Evolutionary conservation across 495 filamentous ascomycete species (phyloP).

Genomic region (Filosporella fistucella): DNA sequence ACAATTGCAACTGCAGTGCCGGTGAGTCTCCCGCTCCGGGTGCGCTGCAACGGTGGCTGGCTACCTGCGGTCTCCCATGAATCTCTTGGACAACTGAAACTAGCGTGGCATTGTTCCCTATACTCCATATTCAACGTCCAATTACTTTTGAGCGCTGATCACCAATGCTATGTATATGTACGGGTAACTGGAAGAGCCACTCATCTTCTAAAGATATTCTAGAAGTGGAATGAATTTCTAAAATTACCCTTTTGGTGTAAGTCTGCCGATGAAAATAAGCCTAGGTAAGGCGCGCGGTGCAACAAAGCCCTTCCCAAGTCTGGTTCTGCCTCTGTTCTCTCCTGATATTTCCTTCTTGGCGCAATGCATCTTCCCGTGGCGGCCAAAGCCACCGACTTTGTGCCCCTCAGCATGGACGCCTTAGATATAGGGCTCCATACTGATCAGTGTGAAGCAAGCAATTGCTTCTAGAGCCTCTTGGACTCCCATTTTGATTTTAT

Average conservation of each 20-base stretch:
- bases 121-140: no score
- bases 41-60: no score
- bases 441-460: slow-evolving; percentile 3
- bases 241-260: slow-evolving; percentile 3
- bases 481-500: not conserved
- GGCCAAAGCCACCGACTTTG: not conserved
- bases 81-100: no score
- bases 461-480: slow-evolving; percentile 18
- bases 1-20: no score
- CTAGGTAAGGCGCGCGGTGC: slow-evolving; percentile 19
- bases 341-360: slow-evolving; percentile 6
- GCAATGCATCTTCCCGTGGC: slow-evolving; percentile 14
- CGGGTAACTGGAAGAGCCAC: not conserved
- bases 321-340: slow-evolving; percentile 5
- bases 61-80: no score
- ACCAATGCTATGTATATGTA: no score
- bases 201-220: slow-evolving; percentile 17
- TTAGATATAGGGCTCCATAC: not conserved
- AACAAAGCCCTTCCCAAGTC: slow-evolving; percentile 4
- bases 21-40: no score
- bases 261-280: slow-evolving; percentile 10
- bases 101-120: no score
- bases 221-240: slow-evolving; percentile 6
- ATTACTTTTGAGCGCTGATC: no score
- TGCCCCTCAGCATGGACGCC: not conserved